Percentiles rank a stretch among this genome's conserved stretches.
Conservation (phyloP, 2,329 filamentous ascomycete species). For the Epichloe glyceriae region DNA sequence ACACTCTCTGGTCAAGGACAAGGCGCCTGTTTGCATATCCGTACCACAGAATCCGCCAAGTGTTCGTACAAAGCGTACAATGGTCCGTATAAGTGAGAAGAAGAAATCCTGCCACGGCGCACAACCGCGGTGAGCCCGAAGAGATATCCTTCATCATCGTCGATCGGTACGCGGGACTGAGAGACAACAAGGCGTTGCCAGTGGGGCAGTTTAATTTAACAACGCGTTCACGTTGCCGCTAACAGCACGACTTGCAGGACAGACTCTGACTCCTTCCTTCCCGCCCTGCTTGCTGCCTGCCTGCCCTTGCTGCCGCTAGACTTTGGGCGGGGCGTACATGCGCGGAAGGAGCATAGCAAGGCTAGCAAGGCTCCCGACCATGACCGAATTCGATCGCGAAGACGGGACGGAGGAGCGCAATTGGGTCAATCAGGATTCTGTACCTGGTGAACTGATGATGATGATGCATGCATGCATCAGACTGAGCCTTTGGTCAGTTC, state of each 20-base stretch:
- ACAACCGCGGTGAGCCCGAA: background rate
- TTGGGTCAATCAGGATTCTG: background rate
- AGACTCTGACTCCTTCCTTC: no score
- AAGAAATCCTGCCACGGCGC: background rate
- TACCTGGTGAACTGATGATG: background rate
- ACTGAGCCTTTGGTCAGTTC: background rate
- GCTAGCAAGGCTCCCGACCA: background rate
- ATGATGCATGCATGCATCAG: background rate
- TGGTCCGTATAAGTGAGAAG: background rate
- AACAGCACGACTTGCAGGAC: background rate
- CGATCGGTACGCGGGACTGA: background rate
- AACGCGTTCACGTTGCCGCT: background rate
- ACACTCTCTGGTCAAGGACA: background rate
- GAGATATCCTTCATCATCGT: background rate
- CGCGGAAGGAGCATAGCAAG: background rate
- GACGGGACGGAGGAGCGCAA: background rate
- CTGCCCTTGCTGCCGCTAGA: background rate
- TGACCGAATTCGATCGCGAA: slow-evolving; percentile 1
- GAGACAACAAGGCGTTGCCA: background rate
- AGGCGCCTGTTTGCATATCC: background rate
- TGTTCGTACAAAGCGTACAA: background rate
- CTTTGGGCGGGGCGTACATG: background rate
- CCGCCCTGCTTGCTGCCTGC: no score
- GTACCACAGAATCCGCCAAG: slow-evolving; percentile 2
- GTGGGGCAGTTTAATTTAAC: background rate